These are phyloP conservation scores for Tetracladium marchalianum DNA, from an alignment of 495 filamentous ascomycete genomes.

Conservation along the genomic window DNA sequence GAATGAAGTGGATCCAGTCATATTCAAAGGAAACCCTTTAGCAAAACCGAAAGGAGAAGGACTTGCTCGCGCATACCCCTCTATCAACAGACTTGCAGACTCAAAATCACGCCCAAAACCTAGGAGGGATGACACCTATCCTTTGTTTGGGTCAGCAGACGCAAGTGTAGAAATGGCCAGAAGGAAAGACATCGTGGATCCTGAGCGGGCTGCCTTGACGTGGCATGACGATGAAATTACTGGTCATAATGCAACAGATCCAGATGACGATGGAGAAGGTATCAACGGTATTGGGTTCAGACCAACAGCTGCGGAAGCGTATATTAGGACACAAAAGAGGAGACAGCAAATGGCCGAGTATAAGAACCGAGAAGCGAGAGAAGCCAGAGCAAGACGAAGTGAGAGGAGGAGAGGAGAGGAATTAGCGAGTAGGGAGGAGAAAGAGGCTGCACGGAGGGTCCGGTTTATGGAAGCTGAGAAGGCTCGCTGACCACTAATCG, in stretches of 20 bases:
- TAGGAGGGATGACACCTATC: slow-evolving; percentile 34
- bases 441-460: slow-evolving; percentile 11
- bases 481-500: slow-evolving; percentile 4
- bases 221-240: slow-evolving; percentile 85
- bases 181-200: slow-evolving; percentile 31
- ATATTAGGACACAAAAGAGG: slow-evolving; percentile 62
- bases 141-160: slow-evolving; percentile 15
- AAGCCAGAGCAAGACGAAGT: slow-evolving; percentile 67
- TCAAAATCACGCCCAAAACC: slow-evolving; percentile 28
- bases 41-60: slow-evolving; percentile 10
- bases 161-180: neutral
- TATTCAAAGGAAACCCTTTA: slow-evolving; percentile 8
- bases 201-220: slow-evolving; percentile 48
- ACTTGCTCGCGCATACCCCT: slow-evolving; percentile 25
- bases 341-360: slow-evolving; percentile 79
- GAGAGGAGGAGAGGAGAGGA: slow-evolving; percentile 45
- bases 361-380: slow-evolving; percentile 67
- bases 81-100: slow-evolving; percentile 27
- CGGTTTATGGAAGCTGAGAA: slow-evolving; percentile 19
- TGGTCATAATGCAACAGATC: slow-evolving; percentile 63
- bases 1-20: slow-evolving; percentile 13
- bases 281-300: slow-evolving; percentile 89
- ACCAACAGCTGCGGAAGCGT: slow-evolving; percentile 75
- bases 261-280: slow-evolving; percentile 67
- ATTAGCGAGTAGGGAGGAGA: slow-evolving; percentile 8